These are phyloP conservation scores for Aspergillus costaricaensis DNA, from an alignment of 2,329 filamentous ascomycete species.

Conservation along the genomic window DNA sequence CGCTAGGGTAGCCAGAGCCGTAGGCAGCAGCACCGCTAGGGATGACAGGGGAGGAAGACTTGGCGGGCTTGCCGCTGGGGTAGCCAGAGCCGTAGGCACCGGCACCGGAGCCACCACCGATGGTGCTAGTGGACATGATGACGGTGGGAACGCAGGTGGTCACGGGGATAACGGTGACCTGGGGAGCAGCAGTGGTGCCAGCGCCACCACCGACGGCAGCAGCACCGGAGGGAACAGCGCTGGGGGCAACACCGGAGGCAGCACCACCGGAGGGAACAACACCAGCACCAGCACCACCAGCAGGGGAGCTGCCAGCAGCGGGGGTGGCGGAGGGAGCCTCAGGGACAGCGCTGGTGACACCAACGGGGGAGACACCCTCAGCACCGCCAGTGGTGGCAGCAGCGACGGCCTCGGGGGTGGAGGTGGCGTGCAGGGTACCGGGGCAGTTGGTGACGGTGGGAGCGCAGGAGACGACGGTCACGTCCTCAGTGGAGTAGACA, in stretches of 20 bases:
- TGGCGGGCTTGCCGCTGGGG: constrained; percentile 13
- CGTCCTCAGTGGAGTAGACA: constrained; percentile 60
- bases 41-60: constrained; percentile 21
- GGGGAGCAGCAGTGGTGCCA: constrained; percentile 17
- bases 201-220: constrained; percentile 16
- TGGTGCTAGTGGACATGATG: constrained; percentile 34
- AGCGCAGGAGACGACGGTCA: constrained; percentile 65
- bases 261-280: constrained; percentile 8
- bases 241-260: constrained; percentile 11
- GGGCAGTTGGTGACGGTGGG: constrained; percentile 64
- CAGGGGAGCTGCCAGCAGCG: constrained; percentile 11
- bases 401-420: constrained; percentile 28
- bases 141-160: constrained; percentile 37
- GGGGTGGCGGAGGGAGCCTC: constrained; percentile 3
- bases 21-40: constrained; percentile 18
- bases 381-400: constrained; percentile 13
- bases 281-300: not conserved
- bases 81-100: constrained; percentile 15
- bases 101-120: constrained; percentile 19
- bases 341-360: constrained; percentile 8
- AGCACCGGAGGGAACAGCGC: constrained; percentile 15
- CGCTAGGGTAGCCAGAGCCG: constrained; percentile 18
- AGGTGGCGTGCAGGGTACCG: constrained; percentile 24
- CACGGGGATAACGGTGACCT: constrained; percentile 31
- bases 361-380: constrained; percentile 9